Evolutionary conservation across 1,284 basidiomycete genomes (phyloP).

Genomic region (Fomitopsis betulina): DNA sequence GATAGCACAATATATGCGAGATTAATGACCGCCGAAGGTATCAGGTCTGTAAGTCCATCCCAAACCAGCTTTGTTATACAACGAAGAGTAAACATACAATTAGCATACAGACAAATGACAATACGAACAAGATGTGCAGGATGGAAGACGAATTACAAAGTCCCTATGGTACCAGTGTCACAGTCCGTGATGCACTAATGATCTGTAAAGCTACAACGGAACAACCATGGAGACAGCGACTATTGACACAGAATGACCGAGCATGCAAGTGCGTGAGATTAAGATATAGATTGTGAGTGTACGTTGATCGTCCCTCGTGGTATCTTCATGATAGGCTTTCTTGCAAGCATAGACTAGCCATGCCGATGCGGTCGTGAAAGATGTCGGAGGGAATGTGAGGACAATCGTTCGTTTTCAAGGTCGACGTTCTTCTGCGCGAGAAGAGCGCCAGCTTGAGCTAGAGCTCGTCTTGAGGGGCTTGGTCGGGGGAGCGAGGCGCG

Average conservation of each 20-base stretch:
- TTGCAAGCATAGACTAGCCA: constrained; percentile 20
- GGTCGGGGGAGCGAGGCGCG: constrained; percentile 28
- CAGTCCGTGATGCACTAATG: constrained; percentile 24
- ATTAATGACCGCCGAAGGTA: no score
- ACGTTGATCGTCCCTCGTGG: constrained; percentile 20
- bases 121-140: constrained; percentile 2
- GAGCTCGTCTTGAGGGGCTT: constrained; percentile 27
- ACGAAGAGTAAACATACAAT: constrained; percentile 16
- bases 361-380: constrained; percentile 24
- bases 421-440: constrained; percentile 28
- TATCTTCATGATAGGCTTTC: constrained; percentile 22
- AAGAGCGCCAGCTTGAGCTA: constrained; percentile 45
- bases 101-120: constrained; percentile 22
- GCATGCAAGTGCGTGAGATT: constrained; percentile 23
- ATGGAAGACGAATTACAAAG: constrained; percentile 17
- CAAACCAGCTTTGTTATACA: constrained; percentile 29
- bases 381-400: constrained; percentile 17
- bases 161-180: constrained; percentile 25
- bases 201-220: constrained; percentile 32
- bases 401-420: constrained; percentile 7
- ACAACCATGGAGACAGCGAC: constrained; percentile 24
- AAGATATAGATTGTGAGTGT: constrained; percentile 14
- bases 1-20: no score
- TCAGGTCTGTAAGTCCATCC: not conserved
- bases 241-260: constrained; percentile 20